phyloP scores from a whole-genome alignment of 2,329 filamentous ascomycete species.

The Ophiostoma tasmaniense region DNA sequence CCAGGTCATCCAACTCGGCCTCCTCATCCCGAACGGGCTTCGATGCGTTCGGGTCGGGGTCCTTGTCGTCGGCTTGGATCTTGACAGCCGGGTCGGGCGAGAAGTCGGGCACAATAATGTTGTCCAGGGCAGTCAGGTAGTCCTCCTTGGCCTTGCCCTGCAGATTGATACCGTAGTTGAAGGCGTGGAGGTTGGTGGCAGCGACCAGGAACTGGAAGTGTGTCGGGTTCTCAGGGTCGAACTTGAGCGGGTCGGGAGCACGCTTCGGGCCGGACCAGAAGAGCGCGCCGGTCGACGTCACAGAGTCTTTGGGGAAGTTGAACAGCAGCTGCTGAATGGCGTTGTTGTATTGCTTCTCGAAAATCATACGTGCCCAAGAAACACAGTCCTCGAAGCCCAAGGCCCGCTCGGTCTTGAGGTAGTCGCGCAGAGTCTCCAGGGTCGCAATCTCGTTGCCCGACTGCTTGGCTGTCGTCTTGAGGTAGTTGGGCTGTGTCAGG shows the following conservation, averaged over 20 bases:
- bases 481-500: conserved; percentile 81
- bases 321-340: conserved; percentile 89
- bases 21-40: conserved; percentile 55
- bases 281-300: conserved; percentile 75
- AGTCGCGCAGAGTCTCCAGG: conserved; percentile 81
- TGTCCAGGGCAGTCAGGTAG: conserved; percentile 73
- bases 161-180: conserved; percentile 96
- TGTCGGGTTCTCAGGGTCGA: conserved; percentile 73
- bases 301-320: conserved; percentile 94
- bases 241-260: conserved; percentile 83
- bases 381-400: conserved; percentile 93
- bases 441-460: conserved; percentile 93
- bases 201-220: conserved; percentile 84
- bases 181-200: conserved; percentile 86
- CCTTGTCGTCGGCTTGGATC: conserved; percentile 93
- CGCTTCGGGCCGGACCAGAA: conserved; percentile 99
- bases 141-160: conserved; percentile 61
- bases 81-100: conserved; percentile 82
- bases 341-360: conserved; percentile 96
- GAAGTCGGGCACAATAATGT: conserved; percentile 95
- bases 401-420: conserved; percentile 83
- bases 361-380: conserved; percentile 85
- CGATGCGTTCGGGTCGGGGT: conserved; percentile 72
- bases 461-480: conserved; percentile 80
- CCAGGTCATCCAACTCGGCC: conserved; percentile 65